Evolutionary conservation across 495 filamentous ascomycete species (phyloP), one percentile per base, ranked within the genome.

Genomic region (Penicillium longicatenatum): DNA sequence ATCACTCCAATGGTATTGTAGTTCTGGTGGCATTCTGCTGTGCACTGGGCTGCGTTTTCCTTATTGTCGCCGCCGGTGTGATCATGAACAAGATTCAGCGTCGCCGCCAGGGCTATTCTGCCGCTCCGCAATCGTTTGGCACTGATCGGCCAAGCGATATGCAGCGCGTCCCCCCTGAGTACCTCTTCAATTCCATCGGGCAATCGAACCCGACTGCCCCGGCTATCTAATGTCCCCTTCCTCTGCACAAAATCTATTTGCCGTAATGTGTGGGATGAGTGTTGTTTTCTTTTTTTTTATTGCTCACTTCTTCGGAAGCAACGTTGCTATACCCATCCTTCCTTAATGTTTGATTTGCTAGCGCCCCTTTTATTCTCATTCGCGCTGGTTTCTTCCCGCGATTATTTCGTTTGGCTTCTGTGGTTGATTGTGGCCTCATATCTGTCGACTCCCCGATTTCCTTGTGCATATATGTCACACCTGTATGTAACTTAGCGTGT

Each of bases 1-100:
- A 84, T 67, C 82, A 94, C 58, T 89, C 91, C 10, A 80, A 89
- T 57, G 95, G 91, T 35, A 93, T 96, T 60, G 82, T 97, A 30
- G 89, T 97, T 16, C 82, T 99, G 30, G 93, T 99, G 46, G 88
- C 86, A n/a, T 87, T 99, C 54, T 96, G 89, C 46, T 90, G 94
- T 58, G 87, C 94, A 0, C 84, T 98, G 8, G 92, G 81, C 52
- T 83, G 93, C 57, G 90, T 93, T 67, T 90, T 97, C 73, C 77
- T 97, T 42, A 84, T 99, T 48, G 92, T 99, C 54, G 83, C 90
- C 21, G 82, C 85, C 29, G 94, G 94, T 55, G 82, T 98, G 54
- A 75, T 96, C 54, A 77, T 91, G 30, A 93, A 96, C 69, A 87
- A 92, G 53, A 81, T 90, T 44, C 89, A 94, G 65, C 88, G 92